Evolutionary conservation across 2,329 filamentous ascomycete genomes (phyloP), one percentile per base, ranked within the genome.

Genomic region (Fusarium abutilonis): DNA sequence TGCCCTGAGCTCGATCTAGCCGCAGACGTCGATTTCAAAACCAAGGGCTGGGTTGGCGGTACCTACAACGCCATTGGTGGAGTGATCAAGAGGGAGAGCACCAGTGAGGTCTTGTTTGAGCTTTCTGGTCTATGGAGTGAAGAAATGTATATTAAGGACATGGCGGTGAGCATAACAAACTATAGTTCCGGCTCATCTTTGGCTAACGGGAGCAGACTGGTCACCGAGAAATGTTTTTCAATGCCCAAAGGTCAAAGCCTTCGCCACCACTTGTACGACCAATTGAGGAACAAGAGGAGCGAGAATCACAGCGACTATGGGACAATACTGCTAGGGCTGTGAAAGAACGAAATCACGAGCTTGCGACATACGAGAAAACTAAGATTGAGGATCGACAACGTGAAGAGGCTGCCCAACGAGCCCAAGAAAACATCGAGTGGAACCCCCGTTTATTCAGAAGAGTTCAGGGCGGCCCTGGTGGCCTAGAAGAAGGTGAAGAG

Each of bases 1-100:
- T 98, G 95, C 75, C 92, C 94, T 0, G 94, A 98, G 75, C 85
- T 92, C 15, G 89, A 93, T 55, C 82, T 99, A 15, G 85, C 88
- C 23, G 94, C 93, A 58, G 94, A 99, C 74, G 88, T 99, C 60
- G 95, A 99, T 67, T 99, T 99, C 84, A 98, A 98, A 80, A 96
- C 92, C 48, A 98, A 98, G 78, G 95, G 95, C 6, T 99, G 96
- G 85, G 94, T 99, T 64, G 89, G 92, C 48, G 95, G 95, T 8
- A 95, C 91, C 2, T 99, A 99, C 78, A 97, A 99, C 73, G 92
- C 93, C 34, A 97, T 99, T 70, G 93, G 92, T 9, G 95, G 95
- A 9, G 88, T 83, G 36, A 96, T 99, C 78, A 96, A 90, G 77
- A 92, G 93, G 67, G 92, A 93, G 64, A 88, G 89, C 72, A 93